These are phyloP conservation scores for Paramyrothecium roridum DNA, from an alignment of 2,329 filamentous ascomycete genomes.

Conservation along the genomic window DNA sequence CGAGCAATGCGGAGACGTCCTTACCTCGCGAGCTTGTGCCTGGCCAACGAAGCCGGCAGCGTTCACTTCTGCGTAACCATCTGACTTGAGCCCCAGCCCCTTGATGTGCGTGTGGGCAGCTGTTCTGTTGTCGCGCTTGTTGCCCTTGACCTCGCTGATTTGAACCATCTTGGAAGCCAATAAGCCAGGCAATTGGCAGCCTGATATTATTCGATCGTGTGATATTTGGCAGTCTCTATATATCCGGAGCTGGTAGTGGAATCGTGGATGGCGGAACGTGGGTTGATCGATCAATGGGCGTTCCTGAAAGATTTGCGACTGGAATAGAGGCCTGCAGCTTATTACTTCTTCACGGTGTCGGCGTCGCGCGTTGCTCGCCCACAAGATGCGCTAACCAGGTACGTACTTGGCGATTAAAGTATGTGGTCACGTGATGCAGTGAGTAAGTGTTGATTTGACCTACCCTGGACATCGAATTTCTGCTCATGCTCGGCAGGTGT, in stretches of 20 bases:
- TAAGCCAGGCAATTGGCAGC: constrained; percentile 8
- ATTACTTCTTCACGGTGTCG: background rate
- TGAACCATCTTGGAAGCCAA: constrained; percentile 64
- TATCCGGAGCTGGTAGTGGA: background rate
- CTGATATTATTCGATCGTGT: constrained; percentile 1
- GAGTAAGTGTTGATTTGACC: background rate
- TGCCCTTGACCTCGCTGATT: constrained; percentile 92
- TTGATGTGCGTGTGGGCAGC: constrained; percentile 98
- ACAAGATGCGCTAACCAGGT: background rate
- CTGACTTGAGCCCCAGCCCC: constrained; percentile 79
- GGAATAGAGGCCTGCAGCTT: constrained; percentile 19
- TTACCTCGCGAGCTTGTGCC: constrained; percentile 79
- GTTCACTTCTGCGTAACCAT: constrained; percentile 81
- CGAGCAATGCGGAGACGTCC: constrained; percentile 9
- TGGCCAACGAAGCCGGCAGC: constrained; percentile 89
- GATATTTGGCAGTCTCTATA: constrained; percentile 3
- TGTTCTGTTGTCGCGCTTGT: constrained; percentile 91
- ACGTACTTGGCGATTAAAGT: background rate
- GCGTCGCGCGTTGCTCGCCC: background rate
- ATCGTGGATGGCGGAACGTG: constrained; percentile 7
- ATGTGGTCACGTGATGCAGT: background rate
- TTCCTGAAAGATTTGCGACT: constrained; percentile 31
- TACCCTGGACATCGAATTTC: background rate
- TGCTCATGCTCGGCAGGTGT: background rate
- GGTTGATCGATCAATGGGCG: constrained; percentile 1